Base-by-base conservation (phyloP, 2,329 filamentous ascomycete genomes). In the Ceratocystis ficicola region DNA sequence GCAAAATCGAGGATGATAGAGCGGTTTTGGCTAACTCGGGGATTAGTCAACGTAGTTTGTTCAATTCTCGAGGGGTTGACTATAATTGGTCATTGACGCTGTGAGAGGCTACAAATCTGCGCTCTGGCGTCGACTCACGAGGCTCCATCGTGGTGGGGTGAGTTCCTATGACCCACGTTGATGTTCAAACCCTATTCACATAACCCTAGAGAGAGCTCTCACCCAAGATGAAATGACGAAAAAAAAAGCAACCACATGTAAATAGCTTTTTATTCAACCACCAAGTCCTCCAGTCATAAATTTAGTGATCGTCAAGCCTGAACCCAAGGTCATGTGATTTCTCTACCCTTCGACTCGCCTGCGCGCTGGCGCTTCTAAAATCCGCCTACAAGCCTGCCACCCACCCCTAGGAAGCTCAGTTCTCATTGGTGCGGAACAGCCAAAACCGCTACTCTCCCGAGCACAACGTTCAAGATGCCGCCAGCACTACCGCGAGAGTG, bases 351-450 rank as follows among this genome's bases (percentile, higher is more conserved):
- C 25, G 10, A 30, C 30, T 59, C 28, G 55, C 30, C 32, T 59
- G 15, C 25, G 6, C 17, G 22, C 55, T 20, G 55, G 55, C 55
- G 55, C 55, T 59, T 32, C 28, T 59, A 59, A 59, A 36, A 3
- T 22, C 12, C 48, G 48, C 15, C 48, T 52, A 17, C 55, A 32
- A 30, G 30, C 30, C 30, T 30, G 30, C 6, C 7, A 30, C 5
- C 30, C 30, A 32, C 30, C 22, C 25, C 22, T 25, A 63, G 36
- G 44, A 65, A 59, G 22, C 57, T 65, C 60, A 20, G 25, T 22
- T 65, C 65, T 63, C 44, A 65, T 30, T 65, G 63, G 50, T 65
- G 52, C 61, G 64, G 55, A 30, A 63, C 46, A 48, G 52, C 20
- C 44, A 46, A 48, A 22, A 36, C 52, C 6, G 22, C 22, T 22